Evolutionary conservation across 805 yeast genomes (phyloP).

Genomic region (Osmozyma mogii): DNA sequence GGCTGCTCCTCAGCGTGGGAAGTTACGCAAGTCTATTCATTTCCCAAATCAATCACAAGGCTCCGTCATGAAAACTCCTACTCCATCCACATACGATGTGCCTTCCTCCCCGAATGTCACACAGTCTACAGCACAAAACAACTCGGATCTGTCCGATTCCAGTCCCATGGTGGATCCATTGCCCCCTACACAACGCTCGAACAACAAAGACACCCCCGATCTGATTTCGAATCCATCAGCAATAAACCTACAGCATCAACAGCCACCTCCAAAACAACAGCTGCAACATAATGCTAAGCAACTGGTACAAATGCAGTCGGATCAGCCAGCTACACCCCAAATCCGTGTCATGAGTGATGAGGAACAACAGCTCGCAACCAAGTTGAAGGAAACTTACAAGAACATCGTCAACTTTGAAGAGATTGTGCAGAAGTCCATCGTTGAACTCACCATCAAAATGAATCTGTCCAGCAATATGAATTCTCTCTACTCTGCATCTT

Average conservation of each 20-base stretch:
- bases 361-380: conserved; percentile 60
- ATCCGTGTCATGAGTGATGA: conserved; percentile 42
- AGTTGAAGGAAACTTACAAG: conserved; percentile 68
- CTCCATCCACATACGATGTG: conserved; percentile 34
- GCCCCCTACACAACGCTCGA: conserved; percentile 3
- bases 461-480: conserved; percentile 30
- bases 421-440: conserved; percentile 62
- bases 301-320: not conserved
- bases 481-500: conserved; percentile 15
- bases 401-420: conserved; percentile 60
- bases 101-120: conserved; percentile 33
- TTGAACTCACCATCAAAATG: conserved; percentile 47
- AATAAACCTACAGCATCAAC: not conserved
- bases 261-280: conserved; percentile 5
- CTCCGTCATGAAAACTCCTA: conserved; percentile 25
- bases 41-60: conserved; percentile 9
- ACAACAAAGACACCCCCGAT: conserved; percentile 11
- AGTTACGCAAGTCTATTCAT: conserved; percentile 11
- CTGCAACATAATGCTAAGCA: conserved; percentile 2
- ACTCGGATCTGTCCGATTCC: conserved; percentile 34
- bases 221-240: no score
- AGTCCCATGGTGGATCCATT: conserved; percentile 19
- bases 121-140: conserved; percentile 22
- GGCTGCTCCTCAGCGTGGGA: conserved; percentile 4
- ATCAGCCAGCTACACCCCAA: conserved; percentile 3